phyloP scores from a whole-genome alignment of 495 filamentous ascomycete genomes.

The Poronia punctata region DNA sequence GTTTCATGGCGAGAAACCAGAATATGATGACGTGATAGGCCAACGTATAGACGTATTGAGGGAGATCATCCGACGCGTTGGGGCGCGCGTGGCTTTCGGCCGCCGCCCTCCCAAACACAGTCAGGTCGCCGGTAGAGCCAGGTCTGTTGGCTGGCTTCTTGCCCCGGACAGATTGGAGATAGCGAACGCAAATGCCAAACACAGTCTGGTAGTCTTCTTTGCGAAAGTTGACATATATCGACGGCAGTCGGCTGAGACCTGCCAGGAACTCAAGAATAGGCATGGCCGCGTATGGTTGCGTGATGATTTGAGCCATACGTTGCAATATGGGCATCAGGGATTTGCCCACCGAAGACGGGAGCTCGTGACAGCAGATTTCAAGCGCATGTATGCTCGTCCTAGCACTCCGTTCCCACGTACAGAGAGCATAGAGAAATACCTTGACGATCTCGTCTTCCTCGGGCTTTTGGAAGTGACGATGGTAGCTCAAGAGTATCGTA shows the following conservation, averaged over 20 bases:
- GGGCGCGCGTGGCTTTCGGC: constrained; percentile 26
- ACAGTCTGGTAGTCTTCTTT: constrained; percentile 86
- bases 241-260: constrained; percentile 74
- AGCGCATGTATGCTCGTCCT: constrained; percentile 92
- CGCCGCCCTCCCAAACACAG: constrained; percentile 8
- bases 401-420: constrained; percentile 76
- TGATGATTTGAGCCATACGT: constrained; percentile 92
- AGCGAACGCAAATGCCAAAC: constrained; percentile 90
- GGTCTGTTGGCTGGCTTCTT: constrained; percentile 36
- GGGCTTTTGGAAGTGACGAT: constrained; percentile 71
- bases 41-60: constrained; percentile 85
- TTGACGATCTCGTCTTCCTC: constrained; percentile 86
- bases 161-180: constrained; percentile 63
- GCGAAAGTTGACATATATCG: constrained; percentile 78
- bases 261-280: constrained; percentile 92
- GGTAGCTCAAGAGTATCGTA: constrained; percentile 79
- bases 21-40: constrained; percentile 94
- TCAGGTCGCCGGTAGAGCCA: constrained; percentile 21
- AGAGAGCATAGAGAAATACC: constrained; percentile 73
- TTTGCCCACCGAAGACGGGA: constrained; percentile 75
- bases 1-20: constrained; percentile 86
- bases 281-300: constrained; percentile 79
- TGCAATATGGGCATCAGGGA: constrained; percentile 74
- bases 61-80: constrained; percentile 54
- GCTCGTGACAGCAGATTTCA: constrained; percentile 87